These are phyloP conservation scores for Crassisporium funariophilum DNA, from an alignment of 768 basidiomycete species.

Conservation along the genomic window DNA sequence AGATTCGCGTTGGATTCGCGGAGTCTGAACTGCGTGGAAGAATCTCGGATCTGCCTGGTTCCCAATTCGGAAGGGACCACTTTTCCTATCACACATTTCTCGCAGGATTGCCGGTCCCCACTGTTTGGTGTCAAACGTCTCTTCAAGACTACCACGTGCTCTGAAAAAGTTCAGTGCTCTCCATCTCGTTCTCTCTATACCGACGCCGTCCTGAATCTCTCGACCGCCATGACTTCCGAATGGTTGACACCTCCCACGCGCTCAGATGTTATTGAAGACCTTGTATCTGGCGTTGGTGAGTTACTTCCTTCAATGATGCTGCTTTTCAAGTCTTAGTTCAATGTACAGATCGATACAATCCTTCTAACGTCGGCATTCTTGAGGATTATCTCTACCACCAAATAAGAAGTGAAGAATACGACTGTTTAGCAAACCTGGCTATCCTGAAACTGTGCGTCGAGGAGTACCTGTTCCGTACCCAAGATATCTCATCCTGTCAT, in stretches of 20 bases:
- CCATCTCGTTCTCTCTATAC: conserved; percentile 3
- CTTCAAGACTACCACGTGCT: conserved; percentile 26
- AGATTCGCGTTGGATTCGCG: too few relatives aligned
- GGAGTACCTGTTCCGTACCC: not conserved
- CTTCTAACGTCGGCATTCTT: conserved; percentile 87
- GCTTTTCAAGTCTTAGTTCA: conserved; percentile 5
- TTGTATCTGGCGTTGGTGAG: conserved; percentile 89
- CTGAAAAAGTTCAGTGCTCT: conserved; percentile 30
- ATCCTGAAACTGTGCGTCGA: conserved; percentile 82
- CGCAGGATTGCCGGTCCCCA: too few relatives aligned
- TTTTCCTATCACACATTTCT: too few relatives aligned
- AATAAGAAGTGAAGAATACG: conserved; percentile 88
- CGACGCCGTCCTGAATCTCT: conserved; percentile 10
- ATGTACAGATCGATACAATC: conserved; percentile 89
- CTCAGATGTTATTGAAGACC: conserved; percentile 85
- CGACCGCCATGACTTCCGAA: conserved; percentile 54
- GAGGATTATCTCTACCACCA: conserved; percentile 98
- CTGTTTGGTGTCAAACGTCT: too few relatives aligned
- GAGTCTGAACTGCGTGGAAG: too few relatives aligned
- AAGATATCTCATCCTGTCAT: not conserved
- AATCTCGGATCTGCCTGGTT: too few relatives aligned
- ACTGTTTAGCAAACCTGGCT: conserved; percentile 92
- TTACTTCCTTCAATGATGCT: conserved; percentile 8
- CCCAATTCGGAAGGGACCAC: too few relatives aligned
- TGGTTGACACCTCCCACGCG: conserved; percentile 80